phyloP scores from a whole-genome alignment of 1,139 yeast genomes.

The Arxiozyma heterogenica region DNA sequence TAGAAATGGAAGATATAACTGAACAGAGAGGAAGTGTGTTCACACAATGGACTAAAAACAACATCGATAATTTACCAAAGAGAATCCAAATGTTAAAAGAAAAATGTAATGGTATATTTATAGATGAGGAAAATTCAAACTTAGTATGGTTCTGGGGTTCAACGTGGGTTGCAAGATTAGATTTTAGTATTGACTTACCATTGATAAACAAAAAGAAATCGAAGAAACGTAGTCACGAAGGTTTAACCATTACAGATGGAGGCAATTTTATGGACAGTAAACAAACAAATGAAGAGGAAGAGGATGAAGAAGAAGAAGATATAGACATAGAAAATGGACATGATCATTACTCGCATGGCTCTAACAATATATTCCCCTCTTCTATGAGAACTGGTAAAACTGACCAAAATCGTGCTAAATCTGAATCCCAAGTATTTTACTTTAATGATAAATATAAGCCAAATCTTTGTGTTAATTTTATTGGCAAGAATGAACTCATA shows the following conservation, averaged over 20 bases:
- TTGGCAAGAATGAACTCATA: constrained; percentile 51
- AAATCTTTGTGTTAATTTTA: constrained; percentile 50
- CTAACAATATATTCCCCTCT: background rate
- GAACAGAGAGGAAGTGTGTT: constrained; percentile 32
- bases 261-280: constrained; percentile 25
- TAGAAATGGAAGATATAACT: background rate
- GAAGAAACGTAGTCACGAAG: constrained; percentile 61
- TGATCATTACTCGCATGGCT: background rate
- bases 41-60: constrained; percentile 73
- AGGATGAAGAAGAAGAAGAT: constrained; percentile 20
- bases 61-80: constrained; percentile 65
- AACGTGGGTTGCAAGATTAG: constrained; percentile 74
- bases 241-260: constrained; percentile 41
- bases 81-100: constrained; percentile 53
- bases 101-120: constrained; percentile 66
- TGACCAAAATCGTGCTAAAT: constrained; percentile 30
- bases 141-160: constrained; percentile 80
- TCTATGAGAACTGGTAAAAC: constrained; percentile 14
- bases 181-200: constrained; percentile 55
- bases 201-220: constrained; percentile 33
- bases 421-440: constrained; percentile 49
- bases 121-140: constrained; percentile 32
- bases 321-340: constrained; percentile 31
- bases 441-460: constrained; percentile 71
- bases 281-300: constrained; percentile 12